Percentiles rank a stretch among this genome's conserved stretches.
These are phyloP conservation scores for Hortaea werneckii DNA, from an alignment of 2,329 filamentous ascomycete species.

Conservation along the genomic window DNA sequence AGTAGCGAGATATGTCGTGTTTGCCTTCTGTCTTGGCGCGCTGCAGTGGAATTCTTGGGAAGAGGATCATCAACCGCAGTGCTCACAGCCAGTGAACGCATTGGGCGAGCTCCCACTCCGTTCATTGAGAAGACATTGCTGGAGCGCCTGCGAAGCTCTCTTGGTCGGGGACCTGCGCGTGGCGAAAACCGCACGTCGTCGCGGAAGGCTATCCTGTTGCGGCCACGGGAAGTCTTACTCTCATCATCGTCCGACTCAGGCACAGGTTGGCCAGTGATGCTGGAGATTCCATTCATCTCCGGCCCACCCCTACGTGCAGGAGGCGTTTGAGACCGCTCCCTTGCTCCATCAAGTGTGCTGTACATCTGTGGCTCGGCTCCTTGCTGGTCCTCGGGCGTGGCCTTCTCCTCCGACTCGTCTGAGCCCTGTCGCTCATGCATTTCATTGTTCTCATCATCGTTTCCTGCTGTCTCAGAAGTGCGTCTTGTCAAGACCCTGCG, in stretches of 20 bases:
- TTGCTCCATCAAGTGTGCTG: slow-evolving; percentile 3
- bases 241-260: slow-evolving; percentile 1
- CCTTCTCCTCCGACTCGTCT: slow-evolving; percentile 7
- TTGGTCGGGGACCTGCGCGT: slow-evolving; percentile 1
- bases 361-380: neutral
- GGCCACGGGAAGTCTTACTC: neutral
- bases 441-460: neutral
- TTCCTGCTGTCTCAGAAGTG: neutral
- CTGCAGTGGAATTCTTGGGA: neutral
- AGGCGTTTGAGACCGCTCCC: slow-evolving; percentile 4
- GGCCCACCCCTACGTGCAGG: slow-evolving; percentile 8
- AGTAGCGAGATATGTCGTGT: slow-evolving; percentile 7
- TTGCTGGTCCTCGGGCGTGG: neutral
- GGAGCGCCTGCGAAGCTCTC: slow-evolving; percentile 5
- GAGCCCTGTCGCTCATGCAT: slow-evolving; percentile 34
- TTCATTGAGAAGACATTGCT: slow-evolving; percentile 22
- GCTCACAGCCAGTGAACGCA: slow-evolving; percentile 15
- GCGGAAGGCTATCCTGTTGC: slow-evolving; percentile 21
- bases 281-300: slow-evolving; percentile 9
- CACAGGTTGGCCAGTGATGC: neutral
- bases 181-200: slow-evolving; percentile 16
- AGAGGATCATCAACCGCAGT: neutral
- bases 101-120: slow-evolving; percentile 26
- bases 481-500: slow-evolving; percentile 22
- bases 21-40: neutral